Evolutionary conservation across 2,329 filamentous ascomycete genomes (phyloP).

Genomic region (Didymella arachidicola): DNA sequence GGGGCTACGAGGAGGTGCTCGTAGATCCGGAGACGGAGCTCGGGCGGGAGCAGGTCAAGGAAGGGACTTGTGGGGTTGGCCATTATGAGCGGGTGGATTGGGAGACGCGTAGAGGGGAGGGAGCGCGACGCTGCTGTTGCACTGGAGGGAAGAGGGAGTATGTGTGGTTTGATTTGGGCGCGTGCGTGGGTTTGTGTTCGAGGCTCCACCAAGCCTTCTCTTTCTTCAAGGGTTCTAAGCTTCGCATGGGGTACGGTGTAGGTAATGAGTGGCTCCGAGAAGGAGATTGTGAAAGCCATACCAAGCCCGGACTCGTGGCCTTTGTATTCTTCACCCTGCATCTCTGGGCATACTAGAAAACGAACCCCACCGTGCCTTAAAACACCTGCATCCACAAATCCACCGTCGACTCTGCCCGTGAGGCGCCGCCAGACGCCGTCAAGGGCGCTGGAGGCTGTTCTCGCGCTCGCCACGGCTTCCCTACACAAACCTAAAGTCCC

Average conservation of each 20-base stretch:
- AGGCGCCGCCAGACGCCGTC: not conserved
- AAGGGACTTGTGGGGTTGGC: not conserved
- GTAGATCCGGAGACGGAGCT: slow-evolving; percentile 44
- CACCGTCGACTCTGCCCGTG: slow-evolving; percentile 3
- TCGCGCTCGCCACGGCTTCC: slow-evolving; percentile 17
- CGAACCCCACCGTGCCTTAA: not conserved
- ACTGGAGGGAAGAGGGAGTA: slow-evolving; percentile 15
- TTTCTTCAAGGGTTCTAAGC: slow-evolving; percentile 19
- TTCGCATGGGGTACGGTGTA: slow-evolving; percentile 10
- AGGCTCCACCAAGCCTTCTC: slow-evolving; percentile 24
- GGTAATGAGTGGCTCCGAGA: not conserved
- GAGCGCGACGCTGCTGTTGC: slow-evolving; percentile 9
- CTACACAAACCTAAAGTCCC: not conserved
- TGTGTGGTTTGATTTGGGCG: slow-evolving; percentile 4
- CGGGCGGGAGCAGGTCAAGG: slow-evolving; percentile 40
- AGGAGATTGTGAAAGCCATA: slow-evolving; percentile 4
- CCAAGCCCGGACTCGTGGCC: not conserved
- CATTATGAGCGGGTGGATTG: slow-evolving; percentile 10
- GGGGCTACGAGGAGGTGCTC: slow-evolving; percentile 35
- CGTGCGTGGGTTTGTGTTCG: slow-evolving; percentile 9
- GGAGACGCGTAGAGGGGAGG: slow-evolving; percentile 2
- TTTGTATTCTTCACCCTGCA: slow-evolving; percentile 12
- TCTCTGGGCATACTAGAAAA: not conserved
- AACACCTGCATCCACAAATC: slow-evolving; percentile 11
- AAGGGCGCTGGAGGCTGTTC: not conserved